Conservation (phyloP, 2,329 filamentous ascomycete genomes). For the Aurifilum marmelostoma region DNA sequence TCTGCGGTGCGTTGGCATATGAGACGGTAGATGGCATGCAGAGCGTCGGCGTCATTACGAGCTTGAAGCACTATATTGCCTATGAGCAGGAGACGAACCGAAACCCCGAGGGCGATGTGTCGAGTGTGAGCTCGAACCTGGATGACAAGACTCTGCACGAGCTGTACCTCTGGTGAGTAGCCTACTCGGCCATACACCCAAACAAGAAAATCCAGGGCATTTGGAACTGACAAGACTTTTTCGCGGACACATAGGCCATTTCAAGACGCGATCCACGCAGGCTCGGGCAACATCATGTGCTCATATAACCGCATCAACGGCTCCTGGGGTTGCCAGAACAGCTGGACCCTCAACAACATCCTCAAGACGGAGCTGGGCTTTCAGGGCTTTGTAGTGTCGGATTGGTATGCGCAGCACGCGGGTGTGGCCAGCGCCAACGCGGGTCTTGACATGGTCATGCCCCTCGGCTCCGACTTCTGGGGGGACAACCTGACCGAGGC, state of each 20-base stretch:
- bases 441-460: constrained; percentile 76
- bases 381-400: constrained; percentile 63
- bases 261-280: constrained; percentile 63
- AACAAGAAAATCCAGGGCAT: neutral
- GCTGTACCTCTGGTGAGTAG: constrained; percentile 51
- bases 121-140: constrained; percentile 46
- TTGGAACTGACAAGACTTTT: neutral
- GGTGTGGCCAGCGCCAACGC: constrained; percentile 64
- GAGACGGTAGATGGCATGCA: constrained; percentile 69
- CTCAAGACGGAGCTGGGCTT: constrained; percentile 63
- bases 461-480: constrained; percentile 47
- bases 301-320: constrained; percentile 73
- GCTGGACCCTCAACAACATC: constrained; percentile 65
- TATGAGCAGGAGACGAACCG: constrained; percentile 52
- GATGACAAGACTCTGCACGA: constrained; percentile 50
- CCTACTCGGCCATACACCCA: neutral
- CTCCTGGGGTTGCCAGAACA: constrained; percentile 70
- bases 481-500: constrained; percentile 58
- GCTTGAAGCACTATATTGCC: constrained; percentile 64
- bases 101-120: constrained; percentile 61
- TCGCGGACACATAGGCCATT: constrained; percentile 30
- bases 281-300: constrained; percentile 59
- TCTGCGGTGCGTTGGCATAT: constrained; percentile 47
- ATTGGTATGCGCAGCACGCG: constrained; percentile 68
- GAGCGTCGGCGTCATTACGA: constrained; percentile 70